Base-by-base conservation (phyloP, 2,329 filamentous ascomycete genomes). In the Drechmeria coniospora region DNA sequence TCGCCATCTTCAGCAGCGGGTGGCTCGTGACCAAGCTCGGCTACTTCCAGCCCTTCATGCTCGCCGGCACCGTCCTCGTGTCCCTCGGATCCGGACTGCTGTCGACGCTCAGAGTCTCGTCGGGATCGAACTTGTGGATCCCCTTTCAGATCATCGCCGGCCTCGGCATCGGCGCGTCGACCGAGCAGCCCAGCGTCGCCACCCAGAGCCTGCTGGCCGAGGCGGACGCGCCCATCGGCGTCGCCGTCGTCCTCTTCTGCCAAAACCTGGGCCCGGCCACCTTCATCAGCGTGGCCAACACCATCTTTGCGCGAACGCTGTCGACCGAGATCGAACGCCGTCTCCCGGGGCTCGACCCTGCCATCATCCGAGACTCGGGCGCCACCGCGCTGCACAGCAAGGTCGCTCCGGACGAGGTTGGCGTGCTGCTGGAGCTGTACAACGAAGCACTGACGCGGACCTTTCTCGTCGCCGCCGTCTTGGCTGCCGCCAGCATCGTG, bases 231-330 rank as follows among this genome's bases (percentile, higher is more conserved):
- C 60, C 65, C 1, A 53, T 65, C 2, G 66, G 51, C 16, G 65
- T 60, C 5, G 62, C 64, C 5, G 61, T 53, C 27, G 56, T 68
- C 2, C 57, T 63, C 20, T 77, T 80, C 50, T 72, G 70, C 52
- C 71, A 79, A 42, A 61, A 62, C 2, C 58, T 81, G 4, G 74
- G 74, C 22, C 74, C 74, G 4, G 71, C 76, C 2, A 50, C 81
- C 15, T 68, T 70, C 37, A 65, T 81, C 26, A 65, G 68, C 5
- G 67, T 78, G 8, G 67, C 68, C 0, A 71, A 81, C 45, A 69
- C 73, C 13, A 61, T 79, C 25, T 79, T 81, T n/a, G n/a, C n/a
- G n/a, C n/a, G n/a, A n/a, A n/a, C n/a, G n/a, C n/a, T n/a, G n/a
- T n/a, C n/a, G n/a, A n/a, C n/a, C n/a, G n/a, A n/a, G n/a, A n/a